Evolutionary conservation across 2,329 filamentous ascomycete species (phyloP).

Genomic region (Xylaria sp.): DNA sequence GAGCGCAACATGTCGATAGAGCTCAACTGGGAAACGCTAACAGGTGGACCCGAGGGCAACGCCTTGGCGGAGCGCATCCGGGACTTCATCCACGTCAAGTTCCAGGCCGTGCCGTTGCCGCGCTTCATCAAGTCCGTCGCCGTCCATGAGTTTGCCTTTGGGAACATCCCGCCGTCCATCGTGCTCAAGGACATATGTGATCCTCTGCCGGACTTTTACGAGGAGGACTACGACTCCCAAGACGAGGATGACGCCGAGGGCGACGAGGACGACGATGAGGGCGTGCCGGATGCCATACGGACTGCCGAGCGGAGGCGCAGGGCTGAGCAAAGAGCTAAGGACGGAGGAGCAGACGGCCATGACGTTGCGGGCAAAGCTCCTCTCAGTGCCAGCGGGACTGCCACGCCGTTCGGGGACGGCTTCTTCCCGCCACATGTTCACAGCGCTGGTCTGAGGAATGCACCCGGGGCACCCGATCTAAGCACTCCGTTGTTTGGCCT

Average conservation of each 20-base stretch:
- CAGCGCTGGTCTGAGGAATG: slow-evolving; percentile 49
- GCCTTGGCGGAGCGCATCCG: slow-evolving; percentile 88
- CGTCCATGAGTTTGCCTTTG: slow-evolving; percentile 94
- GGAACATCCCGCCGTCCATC: slow-evolving; percentile 81
- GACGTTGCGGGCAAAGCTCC: slow-evolving; percentile 32
- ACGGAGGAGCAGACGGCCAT: slow-evolving; percentile 38
- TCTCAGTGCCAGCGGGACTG: slow-evolving; percentile 37
- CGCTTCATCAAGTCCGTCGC: slow-evolving; percentile 97
- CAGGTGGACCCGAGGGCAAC: slow-evolving; percentile 85
- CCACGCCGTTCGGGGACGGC: slow-evolving; percentile 41
- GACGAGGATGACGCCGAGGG: slow-evolving; percentile 64
- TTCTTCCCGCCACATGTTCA: slow-evolving; percentile 56
- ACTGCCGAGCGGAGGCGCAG: slow-evolving; percentile 51
- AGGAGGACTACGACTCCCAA: slow-evolving; percentile 75
- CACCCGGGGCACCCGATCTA: slow-evolving; percentile 56
- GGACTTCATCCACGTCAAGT: slow-evolving; percentile 93
- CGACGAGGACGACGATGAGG: slow-evolving; percentile 51
- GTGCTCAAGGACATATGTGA: slow-evolving; percentile 98
- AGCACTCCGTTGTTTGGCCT: slow-evolving; percentile 66
- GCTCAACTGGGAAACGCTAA: slow-evolving; percentile 94
- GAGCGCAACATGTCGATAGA: slow-evolving; percentile 85
- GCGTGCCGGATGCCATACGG: slow-evolving; percentile 50
- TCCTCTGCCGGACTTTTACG: slow-evolving; percentile 95
- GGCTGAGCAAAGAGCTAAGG: slow-evolving; percentile 49
- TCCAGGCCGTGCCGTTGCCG: slow-evolving; percentile 89